Conservation (phyloP, 2,329 filamentous ascomycete genomes). For the Aspergillus aculeatus region DNA sequence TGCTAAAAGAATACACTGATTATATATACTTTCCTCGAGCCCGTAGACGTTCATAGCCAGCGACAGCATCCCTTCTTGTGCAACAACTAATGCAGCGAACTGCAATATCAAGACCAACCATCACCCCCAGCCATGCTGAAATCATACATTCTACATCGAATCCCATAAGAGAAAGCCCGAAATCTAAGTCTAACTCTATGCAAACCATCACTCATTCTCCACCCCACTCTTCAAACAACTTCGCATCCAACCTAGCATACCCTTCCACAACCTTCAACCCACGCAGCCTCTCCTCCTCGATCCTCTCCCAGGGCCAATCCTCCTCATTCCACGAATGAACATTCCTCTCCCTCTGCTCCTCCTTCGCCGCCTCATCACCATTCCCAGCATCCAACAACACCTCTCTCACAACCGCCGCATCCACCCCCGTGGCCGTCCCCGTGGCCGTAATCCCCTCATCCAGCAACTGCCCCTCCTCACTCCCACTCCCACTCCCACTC, state of each 20-base stretch:
- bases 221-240: conserved; percentile 50
- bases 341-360: conserved; percentile 31
- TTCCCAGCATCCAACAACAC: conserved; percentile 16
- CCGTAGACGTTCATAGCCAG: no score
- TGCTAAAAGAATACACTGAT: no score
- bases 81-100: no score
- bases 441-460: conserved; percentile 32
- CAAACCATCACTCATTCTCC: not conserved
- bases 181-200: not conserved
- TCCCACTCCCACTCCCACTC: conserved; percentile 17
- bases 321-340: conserved; percentile 34
- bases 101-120: no score
- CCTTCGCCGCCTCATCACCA: not conserved
- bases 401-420: conserved; percentile 36
- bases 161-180: no score
- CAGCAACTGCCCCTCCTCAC: no score
- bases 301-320: conserved; percentile 60
- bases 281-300: conserved; percentile 57
- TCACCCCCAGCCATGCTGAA: no score
- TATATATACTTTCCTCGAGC: no score
- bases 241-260: conserved; percentile 54
- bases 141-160: no score
- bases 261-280: conserved; percentile 56
- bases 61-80: no score
- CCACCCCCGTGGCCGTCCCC: conserved; percentile 28